Percentiles rank a stretch among this genome's conserved stretches.
Evolutionary conservation across 1,284 basidiomycete genomes (phyloP).

Genomic region (Jaminaea rosea): DNA sequence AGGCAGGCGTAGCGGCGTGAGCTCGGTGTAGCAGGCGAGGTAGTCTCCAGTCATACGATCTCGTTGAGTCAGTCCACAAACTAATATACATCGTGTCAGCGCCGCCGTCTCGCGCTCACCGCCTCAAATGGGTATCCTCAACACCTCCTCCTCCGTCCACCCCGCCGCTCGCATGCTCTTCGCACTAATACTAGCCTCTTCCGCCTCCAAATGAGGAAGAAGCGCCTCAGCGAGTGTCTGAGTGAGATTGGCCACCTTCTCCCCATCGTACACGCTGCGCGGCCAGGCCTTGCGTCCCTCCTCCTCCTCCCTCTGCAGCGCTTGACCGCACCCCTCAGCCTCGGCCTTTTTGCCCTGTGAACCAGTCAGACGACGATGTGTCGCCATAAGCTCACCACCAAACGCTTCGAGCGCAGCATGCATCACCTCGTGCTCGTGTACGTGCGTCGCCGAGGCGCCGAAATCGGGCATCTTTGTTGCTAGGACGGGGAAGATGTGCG

Average conservation of each 20-base stretch:
- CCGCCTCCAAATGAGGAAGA: constrained; percentile 26
- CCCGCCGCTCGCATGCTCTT: constrained; percentile 20
- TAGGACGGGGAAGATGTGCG: constrained; percentile 32
- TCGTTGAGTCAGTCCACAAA: too few species aligned
- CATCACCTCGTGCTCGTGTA: constrained; percentile 25
- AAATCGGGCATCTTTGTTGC: constrained; percentile 32
- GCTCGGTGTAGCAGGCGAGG: too few species aligned
- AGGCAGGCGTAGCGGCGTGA: constrained; percentile 6
- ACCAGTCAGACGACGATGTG: background rate
- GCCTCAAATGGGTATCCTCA: constrained; percentile 3
- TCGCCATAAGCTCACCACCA: constrained; percentile 6
- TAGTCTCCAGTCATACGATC: too few species aligned
- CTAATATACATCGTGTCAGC: too few species aligned
- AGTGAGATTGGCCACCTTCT: constrained; percentile 9
- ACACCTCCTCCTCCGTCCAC: constrained; percentile 4
- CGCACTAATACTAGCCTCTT: constrained; percentile 23
- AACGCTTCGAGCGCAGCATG: constrained; percentile 13
- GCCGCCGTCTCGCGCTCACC: too few species aligned
- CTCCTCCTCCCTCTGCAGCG: constrained; percentile 6
- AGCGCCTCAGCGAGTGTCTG: constrained; percentile 13
- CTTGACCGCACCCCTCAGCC: constrained; percentile 1
- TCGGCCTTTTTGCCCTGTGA: constrained; percentile 2
- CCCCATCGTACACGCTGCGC: constrained; percentile 17
- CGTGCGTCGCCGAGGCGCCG: constrained; percentile 14
- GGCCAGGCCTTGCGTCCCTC: constrained; percentile 12